These are phyloP conservation scores for Penicillium desertorum DNA, from an alignment of 495 filamentous ascomycete genomes.

Conservation along the genomic window DNA sequence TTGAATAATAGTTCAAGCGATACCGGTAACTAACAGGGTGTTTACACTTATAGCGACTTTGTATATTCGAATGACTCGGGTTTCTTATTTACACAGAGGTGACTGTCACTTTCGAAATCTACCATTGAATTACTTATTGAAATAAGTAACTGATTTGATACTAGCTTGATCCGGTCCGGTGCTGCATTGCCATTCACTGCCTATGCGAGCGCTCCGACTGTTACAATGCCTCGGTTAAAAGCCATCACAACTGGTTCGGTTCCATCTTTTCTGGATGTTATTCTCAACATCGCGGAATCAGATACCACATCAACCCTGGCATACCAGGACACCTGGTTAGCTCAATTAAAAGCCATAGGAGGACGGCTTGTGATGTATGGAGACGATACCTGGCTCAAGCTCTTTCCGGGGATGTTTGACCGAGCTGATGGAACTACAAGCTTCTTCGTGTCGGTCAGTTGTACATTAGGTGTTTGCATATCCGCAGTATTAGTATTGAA, in stretches of 20 bases:
- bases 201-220: constrained; percentile 92
- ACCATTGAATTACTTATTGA: background rate
- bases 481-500: constrained; percentile 8
- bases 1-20: background rate
- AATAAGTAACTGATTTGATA: constrained; percentile 13
- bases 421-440: constrained; percentile 89
- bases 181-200: constrained; percentile 90
- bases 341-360: constrained; percentile 76
- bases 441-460: constrained; percentile 94
- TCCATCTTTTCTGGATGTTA: constrained; percentile 94
- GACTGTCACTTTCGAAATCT: constrained; percentile 20
- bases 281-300: constrained; percentile 93
- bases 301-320: constrained; percentile 85
- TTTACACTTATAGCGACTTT: constrained; percentile 80
- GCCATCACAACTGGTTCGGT: constrained; percentile 96
- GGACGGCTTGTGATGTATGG: constrained; percentile 91
- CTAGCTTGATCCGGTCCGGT: constrained; percentile 79
- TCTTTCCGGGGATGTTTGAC: constrained; percentile 86
- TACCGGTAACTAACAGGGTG: constrained; percentile 16
- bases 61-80: constrained; percentile 79
- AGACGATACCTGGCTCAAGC: constrained; percentile 97
- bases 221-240: constrained; percentile 98
- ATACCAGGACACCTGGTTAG: constrained; percentile 90
- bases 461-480: constrained; percentile 14
- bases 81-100: constrained; percentile 92